These are phyloP conservation scores for Termitomyces bulborhizus DNA, from an alignment of 768 basidiomycete species.

Conservation along the genomic window DNA sequence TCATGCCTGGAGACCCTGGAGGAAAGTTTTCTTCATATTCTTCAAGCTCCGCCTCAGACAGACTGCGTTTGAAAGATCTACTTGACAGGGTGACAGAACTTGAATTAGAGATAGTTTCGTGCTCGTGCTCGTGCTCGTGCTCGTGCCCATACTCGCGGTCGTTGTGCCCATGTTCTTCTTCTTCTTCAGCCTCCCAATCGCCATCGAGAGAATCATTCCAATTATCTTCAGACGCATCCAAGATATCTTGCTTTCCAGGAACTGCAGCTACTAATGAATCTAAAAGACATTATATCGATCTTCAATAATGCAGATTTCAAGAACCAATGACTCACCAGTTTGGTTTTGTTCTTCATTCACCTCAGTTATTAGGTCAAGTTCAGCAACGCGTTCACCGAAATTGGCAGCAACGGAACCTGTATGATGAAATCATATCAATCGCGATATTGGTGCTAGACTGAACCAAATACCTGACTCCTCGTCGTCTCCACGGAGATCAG, in stretches of 20 bases:
- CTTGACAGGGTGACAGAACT: constrained; percentile 55
- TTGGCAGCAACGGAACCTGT: constrained; percentile 1
- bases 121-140: constrained; percentile 21
- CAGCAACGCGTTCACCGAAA: background rate
- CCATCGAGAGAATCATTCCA: constrained; percentile 35
- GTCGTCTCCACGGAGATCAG: background rate
- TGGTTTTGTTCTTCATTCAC: background rate
- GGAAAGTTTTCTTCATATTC: constrained; percentile 20
- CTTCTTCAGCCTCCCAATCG: constrained; percentile 34
- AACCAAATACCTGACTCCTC: background rate
- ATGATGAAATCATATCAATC: background rate
- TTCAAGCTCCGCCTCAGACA: constrained; percentile 28
- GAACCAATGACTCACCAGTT: constrained; percentile 2
- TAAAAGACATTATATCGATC: background rate
- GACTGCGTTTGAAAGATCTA: constrained; percentile 50
- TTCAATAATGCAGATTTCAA: background rate
- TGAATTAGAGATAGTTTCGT: constrained; percentile 41
- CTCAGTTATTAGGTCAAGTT: background rate
- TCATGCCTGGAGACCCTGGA: constrained; percentile 40
- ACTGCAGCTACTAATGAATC: constrained; percentile 5
- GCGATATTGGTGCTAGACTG: background rate
- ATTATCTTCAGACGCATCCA: constrained; percentile 3
- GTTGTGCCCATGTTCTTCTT: background rate
- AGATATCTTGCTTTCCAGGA: constrained; percentile 2
- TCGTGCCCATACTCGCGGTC: background rate